phyloP scores from a whole-genome alignment of 2,329 filamentous ascomycete species.

The Penicillium sp. region DNA sequence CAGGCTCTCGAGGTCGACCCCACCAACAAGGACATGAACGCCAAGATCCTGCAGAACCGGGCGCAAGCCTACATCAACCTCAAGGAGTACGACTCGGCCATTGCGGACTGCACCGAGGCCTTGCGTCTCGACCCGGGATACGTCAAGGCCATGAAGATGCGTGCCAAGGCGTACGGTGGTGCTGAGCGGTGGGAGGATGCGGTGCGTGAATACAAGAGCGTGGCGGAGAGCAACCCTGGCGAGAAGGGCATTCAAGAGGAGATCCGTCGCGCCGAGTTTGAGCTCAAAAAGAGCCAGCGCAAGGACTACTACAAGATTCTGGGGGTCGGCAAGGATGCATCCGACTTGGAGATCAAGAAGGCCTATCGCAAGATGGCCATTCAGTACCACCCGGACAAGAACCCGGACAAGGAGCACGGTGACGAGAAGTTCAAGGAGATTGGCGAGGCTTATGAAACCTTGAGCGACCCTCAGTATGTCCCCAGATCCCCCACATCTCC shows the following conservation, averaged over 20 bases:
- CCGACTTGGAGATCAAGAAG: constrained; percentile 84
- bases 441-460: constrained; percentile 89
- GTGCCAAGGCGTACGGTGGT: constrained; percentile 81
- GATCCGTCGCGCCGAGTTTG: constrained; percentile 81
- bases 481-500: neutral
- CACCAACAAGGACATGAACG: constrained; percentile 82
- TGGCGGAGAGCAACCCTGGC: constrained; percentile 74
- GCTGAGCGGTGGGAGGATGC: constrained; percentile 89
- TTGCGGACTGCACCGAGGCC: constrained; percentile 79
- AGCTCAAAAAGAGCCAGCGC: constrained; percentile 93
- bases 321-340: constrained; percentile 76
- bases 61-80: constrained; percentile 74
- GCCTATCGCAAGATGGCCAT: constrained; percentile 94
- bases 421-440: constrained; percentile 97
- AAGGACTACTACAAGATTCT: constrained; percentile 99
- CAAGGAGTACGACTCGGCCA: constrained; percentile 75
- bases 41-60: constrained; percentile 90
- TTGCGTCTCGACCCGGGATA: constrained; percentile 77
- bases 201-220: constrained; percentile 78
- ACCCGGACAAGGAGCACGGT: constrained; percentile 68
- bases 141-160: constrained; percentile 85
- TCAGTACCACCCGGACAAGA: constrained; percentile 95
- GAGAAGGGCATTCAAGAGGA: constrained; percentile 78
- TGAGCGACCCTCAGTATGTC: constrained; percentile 86
- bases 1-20: constrained; percentile 80